Conservation (phyloP, 495 filamentous ascomycete genomes). For the Talaromyces trachyspermus region DNA sequence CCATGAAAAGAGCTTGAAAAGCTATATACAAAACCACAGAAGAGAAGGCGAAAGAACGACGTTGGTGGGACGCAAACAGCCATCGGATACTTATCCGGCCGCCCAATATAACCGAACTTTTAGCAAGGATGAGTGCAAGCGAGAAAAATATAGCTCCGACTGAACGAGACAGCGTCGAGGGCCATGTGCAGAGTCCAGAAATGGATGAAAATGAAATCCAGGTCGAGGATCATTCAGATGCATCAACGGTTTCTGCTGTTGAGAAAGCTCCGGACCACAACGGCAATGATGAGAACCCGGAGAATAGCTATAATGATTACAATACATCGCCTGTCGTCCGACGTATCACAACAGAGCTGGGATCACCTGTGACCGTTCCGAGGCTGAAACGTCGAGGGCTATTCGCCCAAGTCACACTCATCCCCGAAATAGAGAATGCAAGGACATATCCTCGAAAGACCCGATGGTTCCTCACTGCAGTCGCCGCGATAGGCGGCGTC, state of each 20-base stretch:
- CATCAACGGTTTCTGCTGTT: background rate
- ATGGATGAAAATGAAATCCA: background rate
- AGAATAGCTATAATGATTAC: background rate
- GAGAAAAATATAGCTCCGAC: background rate
- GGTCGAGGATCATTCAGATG: constrained; percentile 1
- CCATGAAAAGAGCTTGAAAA: too few relatives aligned
- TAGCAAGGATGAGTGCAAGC: background rate
- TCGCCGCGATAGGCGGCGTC: constrained; percentile 68
- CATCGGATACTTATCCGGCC: constrained; percentile 3
- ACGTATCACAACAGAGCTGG: constrained; percentile 18
- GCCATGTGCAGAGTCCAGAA: too few relatives aligned
- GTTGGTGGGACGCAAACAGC: background rate
- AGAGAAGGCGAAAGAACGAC: background rate
- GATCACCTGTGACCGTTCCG: constrained; percentile 43
- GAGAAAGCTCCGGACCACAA: background rate
- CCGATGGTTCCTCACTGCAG: constrained; percentile 82
- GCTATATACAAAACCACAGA: background rate
- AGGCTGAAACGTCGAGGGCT: constrained; percentile 65
- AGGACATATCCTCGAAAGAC: constrained; percentile 60
- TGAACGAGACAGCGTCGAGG: too few relatives aligned
- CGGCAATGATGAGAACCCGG: too few relatives aligned
- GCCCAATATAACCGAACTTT: background rate
- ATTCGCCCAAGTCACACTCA: constrained; percentile 59
- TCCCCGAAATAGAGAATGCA: constrained; percentile 77
- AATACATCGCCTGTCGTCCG: background rate